Evolutionary conservation across 345 rosid genomes (phyloP).

Genomic region (Brassica napus): DNA sequence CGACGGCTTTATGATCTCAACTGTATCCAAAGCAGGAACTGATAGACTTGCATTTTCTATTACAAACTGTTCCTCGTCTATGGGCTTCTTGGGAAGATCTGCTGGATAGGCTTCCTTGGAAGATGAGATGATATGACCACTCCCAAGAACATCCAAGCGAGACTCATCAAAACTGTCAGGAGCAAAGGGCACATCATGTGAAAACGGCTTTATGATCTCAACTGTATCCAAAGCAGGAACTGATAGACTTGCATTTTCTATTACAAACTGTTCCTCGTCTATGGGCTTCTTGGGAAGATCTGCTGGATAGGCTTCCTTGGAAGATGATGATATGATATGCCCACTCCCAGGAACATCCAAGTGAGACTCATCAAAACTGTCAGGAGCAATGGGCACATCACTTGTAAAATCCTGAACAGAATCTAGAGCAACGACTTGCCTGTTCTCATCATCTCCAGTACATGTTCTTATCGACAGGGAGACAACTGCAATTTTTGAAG

Average conservation of each 20-base stretch:
- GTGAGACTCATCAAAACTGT: conserved; percentile 55
- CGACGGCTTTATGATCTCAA: conserved; percentile 30
- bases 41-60: conserved; percentile 20
- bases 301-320: conserved; percentile 39
- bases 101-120: conserved; percentile 38
- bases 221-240: conserved; percentile 38
- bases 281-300: conserved; percentile 21
- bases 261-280: too few species aligned
- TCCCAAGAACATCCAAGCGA: conserved; percentile 31
- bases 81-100: conserved; percentile 21
- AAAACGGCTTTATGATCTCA: conserved; percentile 30
- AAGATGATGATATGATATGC: conserved; percentile 26
- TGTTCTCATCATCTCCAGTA: conserved; percentile 29
- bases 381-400: conserved; percentile 41
- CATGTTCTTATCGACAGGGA: conserved; percentile 25
- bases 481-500: conserved; percentile 41
- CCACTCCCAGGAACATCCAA: conserved; percentile 31
- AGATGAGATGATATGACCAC: conserved; percentile 28
- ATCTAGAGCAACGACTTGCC: conserved; percentile 34
- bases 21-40: conserved; percentile 35
- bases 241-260: too few species aligned
- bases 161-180: conserved; percentile 58
- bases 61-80: conserved; percentile 21
- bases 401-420: conserved; percentile 39
- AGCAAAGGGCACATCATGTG: conserved; percentile 40